phyloP scores from a whole-genome alignment of 163 green algal species.

The Scenedesmus sp. region DNA sequence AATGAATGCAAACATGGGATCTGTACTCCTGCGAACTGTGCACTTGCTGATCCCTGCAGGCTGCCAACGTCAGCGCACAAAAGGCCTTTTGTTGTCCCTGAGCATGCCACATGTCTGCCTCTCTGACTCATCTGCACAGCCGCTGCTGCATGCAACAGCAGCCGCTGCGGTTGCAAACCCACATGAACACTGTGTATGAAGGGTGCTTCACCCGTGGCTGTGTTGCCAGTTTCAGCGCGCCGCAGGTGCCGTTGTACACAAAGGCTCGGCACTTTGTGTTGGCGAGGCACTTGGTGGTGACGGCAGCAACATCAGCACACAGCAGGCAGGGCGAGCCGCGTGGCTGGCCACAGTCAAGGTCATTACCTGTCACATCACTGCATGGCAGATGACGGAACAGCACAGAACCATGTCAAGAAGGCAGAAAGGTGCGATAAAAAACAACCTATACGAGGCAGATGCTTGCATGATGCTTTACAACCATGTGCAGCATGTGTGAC shows the following conservation, averaged over 20 bases:
- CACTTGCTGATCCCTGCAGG: background rate
- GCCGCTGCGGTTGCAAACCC: background rate
- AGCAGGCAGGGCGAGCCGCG: background rate
- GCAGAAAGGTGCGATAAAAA: background rate
- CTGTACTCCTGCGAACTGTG: background rate
- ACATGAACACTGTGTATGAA: background rate
- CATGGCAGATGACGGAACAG: background rate
- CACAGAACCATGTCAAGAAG: background rate
- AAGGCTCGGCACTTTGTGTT: background rate
- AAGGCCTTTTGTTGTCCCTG: too few relatives aligned
- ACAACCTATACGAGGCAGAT: too few relatives aligned
- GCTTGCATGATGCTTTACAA: too few relatives aligned
- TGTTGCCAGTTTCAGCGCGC: background rate
- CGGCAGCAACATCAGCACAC: background rate
- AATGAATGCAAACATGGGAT: too few relatives aligned
- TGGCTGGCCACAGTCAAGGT: background rate
- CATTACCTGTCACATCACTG: constrained; percentile 9
- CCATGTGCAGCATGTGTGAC: too few relatives aligned
- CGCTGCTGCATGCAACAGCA: background rate
- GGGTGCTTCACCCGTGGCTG: background rate
- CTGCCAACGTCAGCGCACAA: background rate
- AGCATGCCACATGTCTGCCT: background rate
- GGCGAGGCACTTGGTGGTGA: background rate
- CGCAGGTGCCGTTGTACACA: background rate
- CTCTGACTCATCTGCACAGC: background rate